Evolutionary conservation across 1,284 basidiomycete genomes (phyloP).

Genomic region (Irpex sp.): DNA sequence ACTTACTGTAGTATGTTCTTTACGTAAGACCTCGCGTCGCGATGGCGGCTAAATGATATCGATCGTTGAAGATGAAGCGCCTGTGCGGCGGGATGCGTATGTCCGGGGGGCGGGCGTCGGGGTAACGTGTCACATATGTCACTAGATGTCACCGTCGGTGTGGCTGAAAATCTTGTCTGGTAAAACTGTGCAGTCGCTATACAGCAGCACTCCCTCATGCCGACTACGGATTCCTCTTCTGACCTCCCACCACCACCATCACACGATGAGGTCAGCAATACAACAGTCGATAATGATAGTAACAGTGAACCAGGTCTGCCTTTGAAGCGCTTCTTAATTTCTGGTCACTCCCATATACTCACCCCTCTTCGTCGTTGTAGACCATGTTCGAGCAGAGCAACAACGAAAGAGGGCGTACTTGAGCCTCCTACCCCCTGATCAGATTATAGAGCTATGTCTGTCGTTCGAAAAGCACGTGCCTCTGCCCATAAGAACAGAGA

Average conservation of each 20-base stretch:
- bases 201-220: slow-evolving; percentile 26
- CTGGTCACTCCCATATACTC: slow-evolving; percentile 5
- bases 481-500: slow-evolving; percentile 47
- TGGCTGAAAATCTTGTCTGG: slow-evolving; percentile 32
- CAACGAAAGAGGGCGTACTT: slow-evolving; percentile 59
- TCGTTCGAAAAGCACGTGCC: slow-evolving; percentile 67
- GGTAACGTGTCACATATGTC: background rate
- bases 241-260: slow-evolving; percentile 6
- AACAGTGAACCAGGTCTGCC: background rate
- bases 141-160: slow-evolving; percentile 8
- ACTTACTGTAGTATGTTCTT: too few relatives aligned
- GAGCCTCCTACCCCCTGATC: slow-evolving; percentile 54
- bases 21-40: too few relatives aligned
- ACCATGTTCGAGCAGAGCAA: background rate
- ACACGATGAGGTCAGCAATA: slow-evolving; percentile 1
- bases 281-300: background rate
- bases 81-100: background rate
- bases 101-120: background rate
- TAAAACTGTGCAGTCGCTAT: slow-evolving; percentile 33
- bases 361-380: slow-evolving; percentile 8
- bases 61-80: too few relatives aligned
- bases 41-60: too few relatives aligned
- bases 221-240: slow-evolving; percentile 12
- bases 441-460: slow-evolving; percentile 74
- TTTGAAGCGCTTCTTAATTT: background rate